Conservation (phyloP, 148 eudicot species). For the Simmondsia chinensis region DNA sequence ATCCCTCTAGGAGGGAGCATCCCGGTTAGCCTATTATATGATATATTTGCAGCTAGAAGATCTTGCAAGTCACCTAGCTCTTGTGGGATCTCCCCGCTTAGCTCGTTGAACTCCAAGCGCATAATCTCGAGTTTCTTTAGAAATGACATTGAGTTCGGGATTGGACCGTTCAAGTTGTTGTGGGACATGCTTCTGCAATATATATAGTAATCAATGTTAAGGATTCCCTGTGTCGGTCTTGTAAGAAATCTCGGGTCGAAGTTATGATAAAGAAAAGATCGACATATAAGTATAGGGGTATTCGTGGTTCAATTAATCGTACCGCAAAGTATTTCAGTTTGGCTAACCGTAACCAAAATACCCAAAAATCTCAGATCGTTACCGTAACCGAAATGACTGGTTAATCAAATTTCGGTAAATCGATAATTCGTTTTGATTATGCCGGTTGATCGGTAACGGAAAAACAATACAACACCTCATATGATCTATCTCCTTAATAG, state of each 20-base stretch:
- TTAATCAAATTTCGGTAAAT: too few species aligned
- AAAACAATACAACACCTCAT: too few species aligned
- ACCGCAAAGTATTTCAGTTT: too few species aligned
- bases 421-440: too few species aligned
- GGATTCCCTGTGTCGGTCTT: not conserved
- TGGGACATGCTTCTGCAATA: constrained; percentile 78
- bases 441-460: too few species aligned
- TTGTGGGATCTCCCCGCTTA: constrained; percentile 84
- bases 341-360: too few species aligned
- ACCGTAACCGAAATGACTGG: too few species aligned
- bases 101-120: constrained; percentile 62
- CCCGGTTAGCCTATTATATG: constrained; percentile 80
- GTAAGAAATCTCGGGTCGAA: not conserved
- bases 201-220: constrained; percentile 2
- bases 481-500: too few species aligned
- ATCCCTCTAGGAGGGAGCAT: constrained; percentile 66
- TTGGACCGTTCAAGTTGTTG: constrained; percentile 57
- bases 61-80: constrained; percentile 57
- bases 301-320: too few species aligned
- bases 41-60: constrained; percentile 68
- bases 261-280: not conserved
- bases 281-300: too few species aligned
- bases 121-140: constrained; percentile 71
- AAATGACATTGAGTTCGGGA: constrained; percentile 64
- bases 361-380: too few species aligned